Evolutionary conservation across 2,329 filamentous ascomycete species (phyloP), one percentile per base, ranked within the genome.

Genomic region (Trichoderma pleuroti): DNA sequence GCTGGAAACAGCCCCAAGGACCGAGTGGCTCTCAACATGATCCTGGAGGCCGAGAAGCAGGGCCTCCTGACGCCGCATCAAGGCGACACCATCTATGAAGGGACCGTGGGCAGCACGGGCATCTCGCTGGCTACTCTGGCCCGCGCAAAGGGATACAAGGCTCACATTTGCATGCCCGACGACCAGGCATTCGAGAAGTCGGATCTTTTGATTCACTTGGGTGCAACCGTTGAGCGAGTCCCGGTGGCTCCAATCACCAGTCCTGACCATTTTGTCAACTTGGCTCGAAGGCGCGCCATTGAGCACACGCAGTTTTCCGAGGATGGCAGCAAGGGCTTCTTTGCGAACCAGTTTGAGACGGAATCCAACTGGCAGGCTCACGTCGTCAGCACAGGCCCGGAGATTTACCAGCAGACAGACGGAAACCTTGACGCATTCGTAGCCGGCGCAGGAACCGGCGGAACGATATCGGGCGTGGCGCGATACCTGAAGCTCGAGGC

Each of bases 91-190:
- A 94, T 99, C 77, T 99, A 98, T 81, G 96, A 99, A 83, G 96
- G 96, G 74, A 99, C 96, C 1, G 94, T 97, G 18, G 96, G 96
- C 72, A 97, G 93, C 78, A 99, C 96, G 0, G 96, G 96, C 26
- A 98, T 99, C 76, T 98, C 94, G 18, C 86, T 99, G 11, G 96
- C 96, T 3, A 93, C 93, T 0, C 88, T 99, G 64, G 94, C 93
- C 63, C 88, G 94, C 75, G 94, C 96, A 26, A 88, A 90, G 80
- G 96, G 96, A 39, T 98, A 98, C 83, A 88, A 91, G 74, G 94
- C 94, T 36, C 93, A 98, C 81, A 98, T 99, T 74, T 98, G 93
- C 84, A 98, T 99, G 94, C 95, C 96, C 61, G 90, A 93, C 78
- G 96, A 99, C 83, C 92, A 97, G 84, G 90, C 91, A 70, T 84